phyloP scores from a whole-genome alignment of 2,329 filamentous ascomycete species.

The Esteya vermicola region DNA sequence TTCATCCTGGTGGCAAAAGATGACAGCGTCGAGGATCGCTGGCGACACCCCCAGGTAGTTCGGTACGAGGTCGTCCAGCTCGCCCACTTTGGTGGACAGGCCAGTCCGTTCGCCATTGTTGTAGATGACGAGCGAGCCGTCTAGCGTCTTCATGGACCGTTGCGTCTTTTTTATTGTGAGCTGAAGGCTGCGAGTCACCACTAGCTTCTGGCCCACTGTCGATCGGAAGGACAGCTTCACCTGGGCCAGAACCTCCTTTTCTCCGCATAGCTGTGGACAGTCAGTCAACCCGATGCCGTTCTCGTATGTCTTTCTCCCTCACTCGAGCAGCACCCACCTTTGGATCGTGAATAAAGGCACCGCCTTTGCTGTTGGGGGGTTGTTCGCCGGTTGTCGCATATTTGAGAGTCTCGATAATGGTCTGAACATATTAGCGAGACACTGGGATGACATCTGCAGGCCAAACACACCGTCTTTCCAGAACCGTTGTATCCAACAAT shows the following conservation, averaged over 20 bases:
- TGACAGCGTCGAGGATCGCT: slow-evolving; percentile 84
- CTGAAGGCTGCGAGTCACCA: slow-evolving; percentile 71
- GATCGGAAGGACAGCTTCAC: slow-evolving; percentile 80
- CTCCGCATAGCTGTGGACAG: slow-evolving; percentile 49
- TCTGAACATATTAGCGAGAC: slow-evolving; percentile 21
- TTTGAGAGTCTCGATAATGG: slow-evolving; percentile 96
- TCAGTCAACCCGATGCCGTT: too few relatives aligned
- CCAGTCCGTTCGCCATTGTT: slow-evolving; percentile 68
- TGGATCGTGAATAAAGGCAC: slow-evolving; percentile 95
- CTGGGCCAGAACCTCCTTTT: slow-evolving; percentile 80
- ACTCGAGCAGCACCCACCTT: slow-evolving; percentile 53
- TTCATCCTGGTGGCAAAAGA: slow-evolving; percentile 98
- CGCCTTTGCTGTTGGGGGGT: slow-evolving; percentile 79
- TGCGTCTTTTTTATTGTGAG: slow-evolving; percentile 73
- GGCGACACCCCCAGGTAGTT: slow-evolving; percentile 78
- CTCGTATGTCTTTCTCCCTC: too few relatives aligned
- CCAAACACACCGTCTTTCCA: slow-evolving; percentile 55
- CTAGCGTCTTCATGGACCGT: slow-evolving; percentile 68
- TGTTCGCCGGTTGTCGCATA: slow-evolving; percentile 93
- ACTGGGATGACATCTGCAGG: background rate
- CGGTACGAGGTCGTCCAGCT: slow-evolving; percentile 74
- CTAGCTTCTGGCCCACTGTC: slow-evolving; percentile 64
- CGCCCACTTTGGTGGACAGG: slow-evolving; percentile 65
- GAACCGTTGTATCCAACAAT: slow-evolving; percentile 97
- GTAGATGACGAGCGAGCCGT: slow-evolving; percentile 60